Evolutionary conservation across 2,329 filamentous ascomycete species (phyloP).

Genomic region (Aspergillus phoenicis): DNA sequence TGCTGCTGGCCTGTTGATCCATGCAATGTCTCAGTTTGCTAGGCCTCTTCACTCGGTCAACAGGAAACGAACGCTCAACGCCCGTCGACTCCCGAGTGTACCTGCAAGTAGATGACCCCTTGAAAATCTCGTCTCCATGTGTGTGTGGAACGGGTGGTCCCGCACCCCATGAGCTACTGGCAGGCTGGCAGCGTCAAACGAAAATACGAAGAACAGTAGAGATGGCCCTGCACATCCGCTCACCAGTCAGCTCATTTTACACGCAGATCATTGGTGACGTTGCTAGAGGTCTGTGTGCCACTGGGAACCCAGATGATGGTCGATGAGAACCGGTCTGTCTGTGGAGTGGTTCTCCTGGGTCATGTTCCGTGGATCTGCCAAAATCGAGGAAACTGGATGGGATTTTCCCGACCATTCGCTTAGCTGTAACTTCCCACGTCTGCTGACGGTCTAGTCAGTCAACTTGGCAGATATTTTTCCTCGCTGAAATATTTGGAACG

Average conservation of each 20-base stretch:
- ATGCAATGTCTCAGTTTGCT: neutral
- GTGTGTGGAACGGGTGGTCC: constrained; percentile 9
- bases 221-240: constrained; percentile 4
- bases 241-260: constrained; percentile 8
- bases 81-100: neutral
- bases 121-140: constrained; percentile 10
- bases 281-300: neutral
- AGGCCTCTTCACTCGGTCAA: neutral
- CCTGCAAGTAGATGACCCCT: neutral
- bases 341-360: neutral
- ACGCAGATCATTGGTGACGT: constrained; percentile 7
- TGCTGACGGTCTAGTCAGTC: neutral
- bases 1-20: neutral
- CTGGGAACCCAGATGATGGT: neutral
- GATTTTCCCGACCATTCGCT: neutral
- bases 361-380: constrained; percentile 3
- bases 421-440: neutral
- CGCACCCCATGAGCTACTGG: constrained; percentile 8
- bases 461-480: neutral
- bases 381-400: neutral
- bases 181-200: constrained; percentile 7
- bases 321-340: neutral
- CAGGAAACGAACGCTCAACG: neutral
- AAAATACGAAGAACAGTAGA: neutral
- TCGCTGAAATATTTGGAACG: neutral